Base-by-base conservation (phyloP, 352 stramenopile species). In the Phytopythium cucurbitacearum region DNA sequence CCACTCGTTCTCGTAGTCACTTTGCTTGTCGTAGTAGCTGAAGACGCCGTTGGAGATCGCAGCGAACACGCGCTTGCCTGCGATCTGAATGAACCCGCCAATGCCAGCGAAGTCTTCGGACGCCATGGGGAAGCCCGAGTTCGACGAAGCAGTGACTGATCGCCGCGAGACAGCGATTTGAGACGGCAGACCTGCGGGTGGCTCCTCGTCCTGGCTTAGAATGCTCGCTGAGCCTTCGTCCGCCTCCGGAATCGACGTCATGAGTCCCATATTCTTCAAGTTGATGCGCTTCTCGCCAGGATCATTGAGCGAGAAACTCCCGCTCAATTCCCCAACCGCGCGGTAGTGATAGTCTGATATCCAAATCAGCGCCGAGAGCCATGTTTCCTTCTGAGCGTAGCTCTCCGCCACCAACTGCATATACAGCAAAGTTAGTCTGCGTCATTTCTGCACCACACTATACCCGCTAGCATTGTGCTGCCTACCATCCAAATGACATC, bases 311-410 rank as follows among this genome's bases (percentile, higher is more conserved):
- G 48, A 70, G 50, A 36, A 60, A 35, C 48, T 64, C 43, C 40
- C 64, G 48, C 41, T 60, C 56, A 44, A 51, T 3, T 71, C 56
- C 34, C 21, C 21, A 28, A 21, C 56, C 2, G 61, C 61, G 37
- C 81, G 65, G 55, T 83, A 92, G 60, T 93, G 87, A 40, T 91
- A 95, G 59, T 95, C 85, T 3, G 82, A 91, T 8, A 90, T 60
- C 85, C 85, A 95, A 28, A 95, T 90, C 16, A 95, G 59, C 16
- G 80, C 60, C n/a, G 80, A 87, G 0, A 94, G 55, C 85, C 85
- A 95, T n/a, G 80, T 82, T 59, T 95, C 82, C 52, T 93, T 95
- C 47, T 92, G 83, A 12, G 67, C 81, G 48, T 86, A 85, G 28
- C 72, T 87, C 16, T 93, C 81, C 0, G 85, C 83, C 7, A 92